phyloP scores from a whole-genome alignment of 2,329 filamentous ascomycete species.

The Aspergillus aculeatinus region DNA sequence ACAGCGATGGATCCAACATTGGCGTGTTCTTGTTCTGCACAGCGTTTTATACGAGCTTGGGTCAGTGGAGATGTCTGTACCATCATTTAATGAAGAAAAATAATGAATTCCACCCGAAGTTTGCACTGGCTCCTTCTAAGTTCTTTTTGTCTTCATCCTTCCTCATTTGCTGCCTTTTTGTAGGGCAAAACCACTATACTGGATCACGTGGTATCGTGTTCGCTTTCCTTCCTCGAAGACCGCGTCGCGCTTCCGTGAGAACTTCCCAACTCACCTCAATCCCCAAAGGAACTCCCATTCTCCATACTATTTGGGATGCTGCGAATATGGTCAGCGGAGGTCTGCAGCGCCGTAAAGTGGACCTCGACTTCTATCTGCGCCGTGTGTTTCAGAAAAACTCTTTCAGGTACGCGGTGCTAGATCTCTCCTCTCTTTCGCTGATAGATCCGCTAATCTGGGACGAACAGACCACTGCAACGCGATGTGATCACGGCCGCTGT shows the following conservation, averaged over 20 bases:
- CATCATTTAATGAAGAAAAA: background rate
- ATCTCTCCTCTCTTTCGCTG: background rate
- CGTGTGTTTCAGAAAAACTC: slow-evolving; percentile 69
- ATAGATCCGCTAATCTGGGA: background rate
- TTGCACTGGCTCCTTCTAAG: background rate
- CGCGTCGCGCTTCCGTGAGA: slow-evolving; percentile 11
- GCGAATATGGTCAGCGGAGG: slow-evolving; percentile 29
- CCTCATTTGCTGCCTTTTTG: background rate
- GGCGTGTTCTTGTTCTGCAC: slow-evolving; percentile 7
- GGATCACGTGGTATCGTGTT: slow-evolving; percentile 31
- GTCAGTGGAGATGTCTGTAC: no score
- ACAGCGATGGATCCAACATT: slow-evolving; percentile 3
- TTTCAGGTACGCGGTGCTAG: slow-evolving; percentile 60
- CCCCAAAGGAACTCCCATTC: background rate
- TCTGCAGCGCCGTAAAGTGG: slow-evolving; percentile 41
- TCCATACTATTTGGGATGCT: slow-evolving; percentile 20
- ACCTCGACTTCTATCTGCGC: slow-evolving; percentile 72
- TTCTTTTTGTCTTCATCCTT: background rate
- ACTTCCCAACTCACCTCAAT: background rate
- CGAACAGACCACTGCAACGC: slow-evolving; percentile 71
- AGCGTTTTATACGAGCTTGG: slow-evolving; percentile 2
- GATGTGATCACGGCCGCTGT: slow-evolving; percentile 84
- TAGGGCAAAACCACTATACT: slow-evolving; percentile 7
- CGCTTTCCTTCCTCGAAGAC: background rate
- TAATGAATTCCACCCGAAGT: no score